These are phyloP conservation scores for Fraxinus anomala DNA, from an alignment of 257 asterid genomes.

Conservation along the genomic window DNA sequence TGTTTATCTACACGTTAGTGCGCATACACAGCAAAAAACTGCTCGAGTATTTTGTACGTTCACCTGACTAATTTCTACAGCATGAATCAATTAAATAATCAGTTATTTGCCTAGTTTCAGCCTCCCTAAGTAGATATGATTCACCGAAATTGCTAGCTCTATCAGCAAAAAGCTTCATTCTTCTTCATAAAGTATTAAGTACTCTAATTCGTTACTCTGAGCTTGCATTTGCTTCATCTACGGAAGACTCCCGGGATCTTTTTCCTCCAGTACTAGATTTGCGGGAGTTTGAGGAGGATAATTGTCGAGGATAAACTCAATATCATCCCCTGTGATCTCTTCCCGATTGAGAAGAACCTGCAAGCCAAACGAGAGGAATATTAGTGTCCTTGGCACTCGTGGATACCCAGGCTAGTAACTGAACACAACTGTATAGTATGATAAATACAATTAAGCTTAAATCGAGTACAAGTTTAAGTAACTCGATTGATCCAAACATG, in stretches of 20 bases:
- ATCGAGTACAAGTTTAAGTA: too few species aligned
- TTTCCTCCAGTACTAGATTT: constrained; percentile 69
- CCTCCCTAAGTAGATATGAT: not conserved
- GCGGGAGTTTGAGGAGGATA: constrained; percentile 77
- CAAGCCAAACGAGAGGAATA: constrained; percentile 9
- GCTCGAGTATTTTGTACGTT: too few species aligned
- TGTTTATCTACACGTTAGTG: too few species aligned
- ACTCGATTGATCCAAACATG: not conserved
- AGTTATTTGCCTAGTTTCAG: too few species aligned
- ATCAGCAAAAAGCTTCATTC: not conserved
- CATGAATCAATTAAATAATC: too few species aligned
- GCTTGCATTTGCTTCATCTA: constrained; percentile 39
- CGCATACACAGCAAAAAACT: too few species aligned
- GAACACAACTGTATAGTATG: not conserved
- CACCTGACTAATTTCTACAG: too few species aligned
- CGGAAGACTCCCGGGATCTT: constrained; percentile 78
- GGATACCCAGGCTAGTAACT: not conserved
- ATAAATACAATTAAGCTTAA: too few species aligned
- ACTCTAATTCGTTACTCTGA: constrained; percentile 45
- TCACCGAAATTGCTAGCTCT: not conserved
- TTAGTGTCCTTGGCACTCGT: not conserved
- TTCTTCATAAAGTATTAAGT: constrained; percentile 50
- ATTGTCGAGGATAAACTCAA: constrained; percentile 63
- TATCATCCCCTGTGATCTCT: constrained; percentile 78
- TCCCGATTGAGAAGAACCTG: constrained; percentile 84